A percentile compares a stretch with the other conserved stretches of the same genome.
phyloP scores from a whole-genome alignment of 2,329 filamentous ascomycete genomes.

The Rhynchosporium secalis region DNA sequence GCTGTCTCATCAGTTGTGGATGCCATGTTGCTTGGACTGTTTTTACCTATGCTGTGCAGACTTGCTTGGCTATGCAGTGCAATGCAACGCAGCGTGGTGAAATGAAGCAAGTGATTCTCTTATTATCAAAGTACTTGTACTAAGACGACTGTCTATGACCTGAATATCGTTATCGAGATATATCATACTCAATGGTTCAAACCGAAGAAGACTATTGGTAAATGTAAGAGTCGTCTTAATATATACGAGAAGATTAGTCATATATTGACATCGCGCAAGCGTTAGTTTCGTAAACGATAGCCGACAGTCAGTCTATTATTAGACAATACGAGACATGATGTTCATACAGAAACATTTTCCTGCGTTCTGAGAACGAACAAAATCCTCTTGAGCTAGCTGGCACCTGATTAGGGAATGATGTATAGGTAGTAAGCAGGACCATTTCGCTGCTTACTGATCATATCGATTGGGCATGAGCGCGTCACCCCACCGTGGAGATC shows the following conservation, averaged over 20 bases:
- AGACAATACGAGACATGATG: background rate
- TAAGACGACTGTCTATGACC: too few relatives aligned
- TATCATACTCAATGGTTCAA: too few relatives aligned
- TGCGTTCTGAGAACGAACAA: background rate
- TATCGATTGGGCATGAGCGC: background rate
- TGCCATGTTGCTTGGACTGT: background rate
- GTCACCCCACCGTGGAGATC: background rate
- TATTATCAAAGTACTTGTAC: too few relatives aligned
- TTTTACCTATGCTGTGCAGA: background rate
- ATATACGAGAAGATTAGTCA: too few relatives aligned
- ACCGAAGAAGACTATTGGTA: too few relatives aligned
- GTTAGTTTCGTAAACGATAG: background rate
- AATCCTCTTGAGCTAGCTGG: background rate
- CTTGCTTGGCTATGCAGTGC: background rate
- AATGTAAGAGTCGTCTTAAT: too few relatives aligned
- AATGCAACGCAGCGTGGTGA: background rate
- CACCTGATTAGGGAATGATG: background rate
- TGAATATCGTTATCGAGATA: too few relatives aligned
- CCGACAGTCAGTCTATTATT: background rate
- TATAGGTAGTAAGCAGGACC: background rate
- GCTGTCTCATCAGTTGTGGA: background rate
- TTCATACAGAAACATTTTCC: background rate
- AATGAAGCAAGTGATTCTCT: too few relatives aligned
- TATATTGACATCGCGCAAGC: too few relatives aligned
- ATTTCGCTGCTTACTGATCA: conserved; percentile 7